Evolutionary conservation across 345 rosid genomes (phyloP).

Genomic region (Sonneratia caseolaris): DNA sequence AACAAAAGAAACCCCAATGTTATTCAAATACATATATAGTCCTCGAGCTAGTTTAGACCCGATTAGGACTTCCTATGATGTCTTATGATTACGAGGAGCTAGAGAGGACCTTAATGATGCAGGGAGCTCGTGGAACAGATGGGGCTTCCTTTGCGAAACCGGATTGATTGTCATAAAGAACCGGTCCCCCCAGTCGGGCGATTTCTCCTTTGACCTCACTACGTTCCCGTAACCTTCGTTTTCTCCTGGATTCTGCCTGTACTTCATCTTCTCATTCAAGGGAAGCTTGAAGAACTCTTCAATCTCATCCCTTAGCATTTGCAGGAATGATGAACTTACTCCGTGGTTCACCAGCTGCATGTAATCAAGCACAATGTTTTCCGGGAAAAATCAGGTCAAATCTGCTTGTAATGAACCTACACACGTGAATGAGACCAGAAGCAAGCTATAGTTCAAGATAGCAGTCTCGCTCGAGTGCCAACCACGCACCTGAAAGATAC

Average conservation of each 20-base stretch:
- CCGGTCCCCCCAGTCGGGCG: conserved; percentile 27
- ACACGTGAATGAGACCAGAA: background rate
- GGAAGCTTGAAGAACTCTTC: conserved; percentile 14
- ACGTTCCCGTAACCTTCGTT: conserved; percentile 11
- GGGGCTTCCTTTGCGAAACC: conserved; percentile 18
- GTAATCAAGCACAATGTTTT: background rate
- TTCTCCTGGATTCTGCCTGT: conserved; percentile 6
- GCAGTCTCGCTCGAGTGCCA: background rate
- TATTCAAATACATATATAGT: too few species aligned
- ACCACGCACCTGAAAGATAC: conserved; percentile 5
- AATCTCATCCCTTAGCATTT: conserved; percentile 4
- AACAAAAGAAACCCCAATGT: background rate
- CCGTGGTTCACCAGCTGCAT: conserved; percentile 4
- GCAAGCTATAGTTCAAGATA: background rate
- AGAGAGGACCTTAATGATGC: conserved; percentile 23
- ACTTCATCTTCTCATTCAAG: conserved; percentile 6
- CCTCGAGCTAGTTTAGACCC: background rate
- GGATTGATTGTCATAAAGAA: conserved; percentile 22
- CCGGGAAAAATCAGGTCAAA: background rate
- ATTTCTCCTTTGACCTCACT: conserved; percentile 13
- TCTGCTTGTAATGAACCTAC: background rate
- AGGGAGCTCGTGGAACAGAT: conserved; percentile 33
- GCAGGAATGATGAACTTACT: conserved; percentile 5
- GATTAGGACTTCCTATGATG: background rate
- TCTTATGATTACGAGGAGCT: too few species aligned